These are phyloP conservation scores for Aureoboletus auriporus DNA, from an alignment of 768 basidiomycete genomes.

Conservation along the genomic window DNA sequence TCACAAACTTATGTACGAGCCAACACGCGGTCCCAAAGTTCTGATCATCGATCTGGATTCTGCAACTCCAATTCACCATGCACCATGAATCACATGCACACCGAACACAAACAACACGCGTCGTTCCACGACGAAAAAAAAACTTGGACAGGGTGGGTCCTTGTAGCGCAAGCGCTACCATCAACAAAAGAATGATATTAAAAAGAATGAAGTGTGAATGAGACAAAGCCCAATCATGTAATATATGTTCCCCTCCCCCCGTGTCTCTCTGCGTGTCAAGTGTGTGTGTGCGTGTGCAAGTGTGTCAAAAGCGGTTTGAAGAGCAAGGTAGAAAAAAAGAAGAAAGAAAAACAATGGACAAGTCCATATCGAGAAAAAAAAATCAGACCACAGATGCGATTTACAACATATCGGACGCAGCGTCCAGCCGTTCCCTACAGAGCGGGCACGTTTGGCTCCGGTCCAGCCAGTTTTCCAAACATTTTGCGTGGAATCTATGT, in stretches of 20 bases:
- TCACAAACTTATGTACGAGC: too few species aligned
- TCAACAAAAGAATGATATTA: conserved; percentile 27
- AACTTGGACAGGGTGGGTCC: too few species aligned
- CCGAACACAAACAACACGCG: background rate
- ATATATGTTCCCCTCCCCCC: conserved; percentile 5
- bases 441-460: conserved; percentile 61
- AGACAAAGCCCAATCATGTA: background rate
- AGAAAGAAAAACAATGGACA: conserved; percentile 2
- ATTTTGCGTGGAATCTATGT: conserved; percentile 55
- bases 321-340: background rate
- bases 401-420: conserved; percentile 11
- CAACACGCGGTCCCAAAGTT: too few species aligned
- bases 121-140: conserved; percentile 12
- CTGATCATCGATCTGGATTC: too few species aligned
- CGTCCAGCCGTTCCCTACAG: conserved; percentile 48
- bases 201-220: conserved; percentile 24
- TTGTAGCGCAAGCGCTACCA: conserved; percentile 4
- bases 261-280: background rate
- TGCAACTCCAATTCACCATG: background rate
- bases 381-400: background rate
- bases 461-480: conserved; percentile 59
- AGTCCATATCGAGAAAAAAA: conserved; percentile 7
- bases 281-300: background rate
- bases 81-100: background rate
- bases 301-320: background rate